Percentiles rank a stretch among this genome's conserved stretches.
phyloP scores from a whole-genome alignment of 352 stramenopile genomes.

The Pythium inflatum region DNA sequence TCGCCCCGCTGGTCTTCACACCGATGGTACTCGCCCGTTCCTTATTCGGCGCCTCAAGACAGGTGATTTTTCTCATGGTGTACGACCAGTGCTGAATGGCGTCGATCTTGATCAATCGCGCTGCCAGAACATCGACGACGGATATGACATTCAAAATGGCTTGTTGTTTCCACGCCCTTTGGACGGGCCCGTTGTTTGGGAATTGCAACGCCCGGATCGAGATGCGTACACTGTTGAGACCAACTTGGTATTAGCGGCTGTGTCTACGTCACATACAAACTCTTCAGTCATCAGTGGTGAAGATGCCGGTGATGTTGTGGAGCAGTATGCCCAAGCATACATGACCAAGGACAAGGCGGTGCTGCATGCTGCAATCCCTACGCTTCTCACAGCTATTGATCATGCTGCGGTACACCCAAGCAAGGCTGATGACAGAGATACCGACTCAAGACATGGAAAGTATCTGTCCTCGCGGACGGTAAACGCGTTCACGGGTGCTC shows the following conservation, averaged over 20 bases:
- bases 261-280: conserved; percentile 12
- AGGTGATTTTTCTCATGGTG: neutral
- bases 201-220: neutral
- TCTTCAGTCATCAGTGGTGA: conserved; percentile 13
- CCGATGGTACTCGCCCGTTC: conserved; percentile 14
- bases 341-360: conserved; percentile 3
- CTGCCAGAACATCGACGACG: neutral
- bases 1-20: conserved; percentile 20
- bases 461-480: conserved; percentile 6
- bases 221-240: conserved; percentile 14
- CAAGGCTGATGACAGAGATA: conserved; percentile 15
- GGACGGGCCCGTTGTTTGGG: neutral
- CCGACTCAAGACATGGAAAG: conserved; percentile 4
- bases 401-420: conserved; percentile 6
- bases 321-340: conserved; percentile 9
- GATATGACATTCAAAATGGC: neutral
- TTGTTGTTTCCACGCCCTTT: neutral
- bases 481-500: conserved; percentile 11
- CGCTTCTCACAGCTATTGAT: conserved; percentile 7
- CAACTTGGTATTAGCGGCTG: conserved; percentile 1
- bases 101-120: neutral
- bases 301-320: conserved; percentile 8
- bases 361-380: neutral
- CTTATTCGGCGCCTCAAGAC: neutral
- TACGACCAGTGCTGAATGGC: neutral